These are phyloP conservation scores for Stereum hirsutum DNA, from an alignment of 1,284 basidiomycete species.

Conservation along the genomic window DNA sequence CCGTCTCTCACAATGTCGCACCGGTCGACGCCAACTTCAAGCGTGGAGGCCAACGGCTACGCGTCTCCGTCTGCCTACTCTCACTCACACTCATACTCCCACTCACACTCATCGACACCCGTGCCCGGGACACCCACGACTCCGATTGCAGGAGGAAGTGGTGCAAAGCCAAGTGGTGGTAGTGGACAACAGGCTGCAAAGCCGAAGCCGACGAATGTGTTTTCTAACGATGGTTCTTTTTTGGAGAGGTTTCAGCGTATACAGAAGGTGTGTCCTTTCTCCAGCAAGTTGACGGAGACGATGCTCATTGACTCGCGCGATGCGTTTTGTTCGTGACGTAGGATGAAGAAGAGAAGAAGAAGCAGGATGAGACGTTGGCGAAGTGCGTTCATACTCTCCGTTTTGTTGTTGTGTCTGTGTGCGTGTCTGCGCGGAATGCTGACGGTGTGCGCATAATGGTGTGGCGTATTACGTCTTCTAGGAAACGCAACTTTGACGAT, in stretches of 20 bases:
- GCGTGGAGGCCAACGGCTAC: slow-evolving; percentile 15
- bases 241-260: slow-evolving; percentile 45
- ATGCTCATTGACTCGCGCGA: background rate
- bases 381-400: slow-evolving; percentile 25
- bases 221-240: slow-evolving; percentile 52
- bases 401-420: background rate
- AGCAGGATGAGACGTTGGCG: slow-evolving; percentile 36
- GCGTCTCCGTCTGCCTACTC: slow-evolving; percentile 19
- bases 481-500: slow-evolving; percentile 50
- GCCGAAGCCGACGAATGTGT: slow-evolving; percentile 41
- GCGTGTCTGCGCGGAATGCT: slow-evolving; percentile 5
- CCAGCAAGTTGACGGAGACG: background rate
- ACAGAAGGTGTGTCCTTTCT: slow-evolving; percentile 32
- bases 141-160: too few relatives aligned
- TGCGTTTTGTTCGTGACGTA: too few relatives aligned
- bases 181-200: slow-evolving; percentile 24
- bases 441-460: background rate
- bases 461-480: slow-evolving; percentile 20
- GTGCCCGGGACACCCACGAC: slow-evolving; percentile 10
- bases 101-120: slow-evolving; percentile 13
- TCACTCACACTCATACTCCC: too few relatives aligned
- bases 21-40: background rate
- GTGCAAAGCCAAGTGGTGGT: too few relatives aligned
- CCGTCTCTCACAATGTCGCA: slow-evolving; percentile 5
- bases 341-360: slow-evolving; percentile 53